These are phyloP conservation scores for Dictyostelium intermedium DNA, from an alignment of 78 protist genomes.

Conservation along the genomic window DNA sequence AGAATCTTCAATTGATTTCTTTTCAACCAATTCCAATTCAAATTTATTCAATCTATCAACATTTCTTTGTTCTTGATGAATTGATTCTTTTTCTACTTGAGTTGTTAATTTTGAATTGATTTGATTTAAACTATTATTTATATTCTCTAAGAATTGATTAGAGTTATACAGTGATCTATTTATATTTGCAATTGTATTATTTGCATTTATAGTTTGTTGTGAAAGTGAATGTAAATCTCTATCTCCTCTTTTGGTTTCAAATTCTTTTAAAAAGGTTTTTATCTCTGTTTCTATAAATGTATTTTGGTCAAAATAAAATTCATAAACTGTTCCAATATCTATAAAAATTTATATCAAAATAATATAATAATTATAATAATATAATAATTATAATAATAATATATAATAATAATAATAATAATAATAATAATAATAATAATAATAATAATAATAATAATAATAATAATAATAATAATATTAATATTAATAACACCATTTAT, in stretches of 20 bases:
- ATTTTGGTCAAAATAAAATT: conserved; percentile 61
- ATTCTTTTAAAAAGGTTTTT: conserved; percentile 44
- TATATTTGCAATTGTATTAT: conserved; percentile 3
- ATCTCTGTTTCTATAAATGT: conserved; percentile 43
- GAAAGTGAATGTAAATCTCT: conserved; percentile 32
- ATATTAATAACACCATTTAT: no score
- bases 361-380: background rate
- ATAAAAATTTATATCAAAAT: background rate
- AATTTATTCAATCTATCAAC: conserved; percentile 14
- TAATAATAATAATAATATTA: background rate
- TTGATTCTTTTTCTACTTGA: conserved; percentile 3
- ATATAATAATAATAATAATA: background rate
- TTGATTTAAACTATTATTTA: background rate
- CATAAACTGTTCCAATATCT: conserved; percentile 56
- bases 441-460: background rate
- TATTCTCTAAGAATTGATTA: background rate
- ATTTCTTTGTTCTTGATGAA: conserved; percentile 55
- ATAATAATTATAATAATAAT: background rate
- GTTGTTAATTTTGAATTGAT: background rate
- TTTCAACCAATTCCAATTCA: background rate
- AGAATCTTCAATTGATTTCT: conserved; percentile 1
- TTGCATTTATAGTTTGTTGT: conserved; percentile 38
- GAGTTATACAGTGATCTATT: background rate
- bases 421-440: background rate
- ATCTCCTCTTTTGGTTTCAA: conserved; percentile 35